Percentiles rank a stretch among this genome's conserved stretches.
phyloP scores from a whole-genome alignment of 2,329 filamentous ascomycete genomes.

The Claviceps arundinis region DNA sequence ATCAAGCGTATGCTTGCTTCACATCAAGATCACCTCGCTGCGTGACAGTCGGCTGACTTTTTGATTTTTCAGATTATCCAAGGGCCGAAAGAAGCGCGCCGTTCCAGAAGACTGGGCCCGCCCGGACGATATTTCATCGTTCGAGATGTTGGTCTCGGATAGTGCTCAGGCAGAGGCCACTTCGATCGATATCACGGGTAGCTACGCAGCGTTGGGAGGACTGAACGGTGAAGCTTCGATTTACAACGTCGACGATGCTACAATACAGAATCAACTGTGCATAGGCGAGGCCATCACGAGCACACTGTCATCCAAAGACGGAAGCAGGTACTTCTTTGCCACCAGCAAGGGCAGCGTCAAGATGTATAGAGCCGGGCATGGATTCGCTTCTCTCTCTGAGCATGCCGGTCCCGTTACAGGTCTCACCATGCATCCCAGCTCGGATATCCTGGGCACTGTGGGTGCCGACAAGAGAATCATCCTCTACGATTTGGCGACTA shows the following conservation, averaged over 20 bases:
- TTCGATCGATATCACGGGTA: constrained; percentile 38
- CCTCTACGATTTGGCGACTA: constrained; percentile 64
- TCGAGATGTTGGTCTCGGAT: constrained; percentile 31
- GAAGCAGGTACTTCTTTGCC: constrained; percentile 50
- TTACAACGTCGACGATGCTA: constrained; percentile 58
- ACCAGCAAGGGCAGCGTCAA: constrained; percentile 69
- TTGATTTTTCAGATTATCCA: constrained; percentile 52
- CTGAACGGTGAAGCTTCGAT: constrained; percentile 61
- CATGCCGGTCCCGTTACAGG: constrained; percentile 73
- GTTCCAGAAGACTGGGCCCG: constrained; percentile 78
- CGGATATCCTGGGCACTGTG: constrained; percentile 71
- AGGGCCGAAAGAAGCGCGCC: constrained; percentile 78
- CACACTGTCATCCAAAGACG: constrained; percentile 47
- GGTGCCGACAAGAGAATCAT: constrained; percentile 87
- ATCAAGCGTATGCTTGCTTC: constrained; percentile 53
- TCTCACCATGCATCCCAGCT: constrained; percentile 70
- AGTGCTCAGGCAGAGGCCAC: constrained; percentile 32
- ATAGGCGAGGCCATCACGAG: constrained; percentile 56
- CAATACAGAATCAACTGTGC: constrained; percentile 53
- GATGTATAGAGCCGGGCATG: constrained; percentile 59
- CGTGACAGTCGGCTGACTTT: constrained; percentile 4
- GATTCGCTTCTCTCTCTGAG: constrained; percentile 57
- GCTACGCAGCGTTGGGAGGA: constrained; percentile 61
- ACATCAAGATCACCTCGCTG: neutral
- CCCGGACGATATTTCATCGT: constrained; percentile 49